Evolutionary conservation across 208 protist species (phyloP), one percentile per base, ranked within the genome.

Genomic region (Crithidia acanthocephali): DNA sequence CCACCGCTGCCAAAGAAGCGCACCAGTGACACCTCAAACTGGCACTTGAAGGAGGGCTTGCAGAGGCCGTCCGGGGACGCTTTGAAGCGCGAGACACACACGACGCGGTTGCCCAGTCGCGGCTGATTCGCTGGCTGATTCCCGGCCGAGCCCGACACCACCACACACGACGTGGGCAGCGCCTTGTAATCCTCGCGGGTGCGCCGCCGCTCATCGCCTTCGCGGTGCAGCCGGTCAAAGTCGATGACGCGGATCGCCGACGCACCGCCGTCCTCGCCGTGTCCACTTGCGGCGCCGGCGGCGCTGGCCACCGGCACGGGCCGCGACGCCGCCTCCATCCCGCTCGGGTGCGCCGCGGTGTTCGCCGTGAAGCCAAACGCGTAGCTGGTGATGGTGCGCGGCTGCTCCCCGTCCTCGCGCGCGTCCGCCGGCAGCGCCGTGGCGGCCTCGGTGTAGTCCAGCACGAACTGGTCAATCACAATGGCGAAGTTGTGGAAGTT

Each of bases 1-100:
- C 80, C 69, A 35, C 78, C 59, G 22, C 59, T 74, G 22, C 76
- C 78, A 61, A 70, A 76, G 47, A 80, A 70, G 42, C 83, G 83
- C 25, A 79, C 67, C 0, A 92, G 52, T 2, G 69, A 80, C 45
- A 92, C 61, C 8, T 61, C 63, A 37, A 92, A 66, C 65, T 86
- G 87, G 33, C 77, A 92, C 78, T 92, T 88, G 63, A 86, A 85
- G 23, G 86, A 92, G 28, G 83, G 74, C 69, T 92, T 92, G 68
- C 86, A 92, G 18, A 92, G 79, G 10, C 83, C 86, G 42, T 92
- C 83, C 10, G 70, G 65, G 62, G 74, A 76, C 0, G 86, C 88
- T 37, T 92, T 92, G 62, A 87, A 92, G 61, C 86, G 86, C 45
- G 86, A 88, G 9, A 85, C 64, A 50, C 72, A 80, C 25, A 92